phyloP scores from a whole-genome alignment of 2,329 filamentous ascomycete genomes.

The Anthostomella pinea region DNA sequence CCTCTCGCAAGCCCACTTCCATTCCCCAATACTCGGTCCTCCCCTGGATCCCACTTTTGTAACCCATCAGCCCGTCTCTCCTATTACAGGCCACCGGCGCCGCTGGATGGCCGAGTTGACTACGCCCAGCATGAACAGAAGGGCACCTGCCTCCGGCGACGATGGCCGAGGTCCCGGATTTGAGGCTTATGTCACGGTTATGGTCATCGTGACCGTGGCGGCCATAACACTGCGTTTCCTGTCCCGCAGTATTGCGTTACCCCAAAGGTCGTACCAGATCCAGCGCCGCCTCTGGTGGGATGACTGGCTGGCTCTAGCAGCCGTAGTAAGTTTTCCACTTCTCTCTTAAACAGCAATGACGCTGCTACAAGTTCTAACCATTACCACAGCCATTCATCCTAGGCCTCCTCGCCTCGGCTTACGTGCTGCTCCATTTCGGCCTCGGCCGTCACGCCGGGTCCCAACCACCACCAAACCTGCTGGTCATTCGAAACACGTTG shows the following conservation, averaged over 20 bases:
- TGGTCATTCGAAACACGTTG: neutral
- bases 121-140: no score
- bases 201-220: neutral
- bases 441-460: slow-evolving; percentile 6
- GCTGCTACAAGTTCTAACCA: neutral
- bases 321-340: slow-evolving; percentile 5
- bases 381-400: slow-evolving; percentile 1
- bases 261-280: neutral
- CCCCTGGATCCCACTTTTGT: no score
- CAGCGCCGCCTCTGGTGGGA: slow-evolving; percentile 4
- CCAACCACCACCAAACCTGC: neutral
- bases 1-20: no score
- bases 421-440: slow-evolving; percentile 4
- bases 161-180: slow-evolving; percentile 9
- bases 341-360: no score
- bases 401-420: neutral
- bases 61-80: neutral
- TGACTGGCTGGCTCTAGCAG: slow-evolving; percentile 5
- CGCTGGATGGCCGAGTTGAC: no score
- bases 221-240: slow-evolving; percentile 1
- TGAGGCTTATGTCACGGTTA: slow-evolving; percentile 1
- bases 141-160: no score
- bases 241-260: slow-evolving; percentile 1
- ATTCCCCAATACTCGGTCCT: no score
- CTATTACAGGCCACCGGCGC: no score